Percentiles rank a stretch among this genome's conserved stretches.
Conservation (phyloP, 1,139 yeast species). For the Suhomyces taliae region DNA sequence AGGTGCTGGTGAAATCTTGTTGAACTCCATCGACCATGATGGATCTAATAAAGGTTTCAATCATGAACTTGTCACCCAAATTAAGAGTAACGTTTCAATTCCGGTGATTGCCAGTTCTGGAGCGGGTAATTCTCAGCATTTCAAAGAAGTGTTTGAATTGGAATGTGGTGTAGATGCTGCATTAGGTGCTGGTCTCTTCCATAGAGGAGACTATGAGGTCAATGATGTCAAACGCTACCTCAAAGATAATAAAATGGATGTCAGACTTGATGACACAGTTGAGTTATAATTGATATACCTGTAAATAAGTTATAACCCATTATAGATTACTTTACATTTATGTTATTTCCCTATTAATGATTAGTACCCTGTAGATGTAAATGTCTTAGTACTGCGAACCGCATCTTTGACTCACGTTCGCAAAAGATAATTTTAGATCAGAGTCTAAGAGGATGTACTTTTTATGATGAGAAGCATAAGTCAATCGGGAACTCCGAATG, state of each 20-base stretch:
- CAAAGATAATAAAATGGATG: slow-evolving; percentile 39
- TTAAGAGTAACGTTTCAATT: slow-evolving; percentile 71
- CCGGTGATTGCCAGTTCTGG: slow-evolving; percentile 98
- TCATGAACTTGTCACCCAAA: slow-evolving; percentile 74
- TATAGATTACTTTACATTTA: no score
- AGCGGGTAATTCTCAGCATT: slow-evolving; percentile 91
- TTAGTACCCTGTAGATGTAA: no score
- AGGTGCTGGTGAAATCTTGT: slow-evolving; percentile 94
- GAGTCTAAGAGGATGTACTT: no score
- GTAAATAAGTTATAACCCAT: no score
- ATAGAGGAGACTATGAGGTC: slow-evolving; percentile 88
- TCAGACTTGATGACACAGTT: slow-evolving; percentile 34
- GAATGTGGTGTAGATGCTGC: slow-evolving; percentile 92
- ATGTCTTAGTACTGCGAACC: no score
- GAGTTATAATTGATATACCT: slow-evolving; percentile 17
- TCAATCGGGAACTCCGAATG: neutral
- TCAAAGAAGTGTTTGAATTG: slow-evolving; percentile 74
- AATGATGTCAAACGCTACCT: slow-evolving; percentile 74
- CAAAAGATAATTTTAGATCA: no score
- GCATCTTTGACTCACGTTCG: no score
- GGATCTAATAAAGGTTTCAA: slow-evolving; percentile 94
- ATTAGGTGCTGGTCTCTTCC: slow-evolving; percentile 97
- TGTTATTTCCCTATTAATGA: no score
- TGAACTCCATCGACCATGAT: slow-evolving; percentile 94
- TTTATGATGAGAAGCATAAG: neutral